A percentile compares a stretch with the other conserved stretches of the same genome.
phyloP scores from a whole-genome alignment of 2,329 filamentous ascomycete species.

The Claviceps sorghi region DNA sequence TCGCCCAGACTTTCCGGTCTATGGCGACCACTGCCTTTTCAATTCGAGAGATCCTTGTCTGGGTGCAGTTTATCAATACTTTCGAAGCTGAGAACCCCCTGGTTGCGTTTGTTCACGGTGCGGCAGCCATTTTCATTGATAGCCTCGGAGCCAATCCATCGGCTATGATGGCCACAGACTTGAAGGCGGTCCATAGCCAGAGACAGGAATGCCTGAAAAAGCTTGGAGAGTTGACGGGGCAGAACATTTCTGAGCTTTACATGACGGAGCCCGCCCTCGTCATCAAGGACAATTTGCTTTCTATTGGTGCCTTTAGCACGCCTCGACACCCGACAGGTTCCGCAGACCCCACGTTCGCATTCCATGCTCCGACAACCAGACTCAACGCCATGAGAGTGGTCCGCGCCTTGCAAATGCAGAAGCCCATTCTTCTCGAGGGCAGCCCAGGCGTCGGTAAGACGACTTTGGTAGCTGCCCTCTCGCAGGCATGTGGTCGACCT shows the following conservation, averaged over 20 bases:
- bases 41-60: constrained; percentile 80
- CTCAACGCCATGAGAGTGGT: constrained; percentile 83
- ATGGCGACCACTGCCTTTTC: constrained; percentile 66
- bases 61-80: constrained; percentile 83
- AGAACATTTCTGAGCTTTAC: constrained; percentile 53
- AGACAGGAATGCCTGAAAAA: constrained; percentile 58
- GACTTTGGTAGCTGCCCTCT: constrained; percentile 74
- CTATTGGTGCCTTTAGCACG: constrained; percentile 63
- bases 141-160: constrained; percentile 91
- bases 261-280: constrained; percentile 43
- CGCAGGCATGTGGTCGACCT: constrained; percentile 62
- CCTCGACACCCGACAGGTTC: constrained; percentile 29
- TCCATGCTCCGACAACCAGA: constrained; percentile 79
- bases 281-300: constrained; percentile 36
- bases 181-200: constrained; percentile 55
- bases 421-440: constrained; percentile 88
- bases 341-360: constrained; percentile 34
- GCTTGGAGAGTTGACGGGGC: constrained; percentile 50
- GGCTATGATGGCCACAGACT: constrained; percentile 61
- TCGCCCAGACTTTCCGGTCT: constrained; percentile 66
- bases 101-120: constrained; percentile 57
- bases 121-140: constrained; percentile 90
- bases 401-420: constrained; percentile 72
- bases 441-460: constrained; percentile 98
- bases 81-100: constrained; percentile 32